A percentile compares a stretch with the other conserved stretches of the same genome.
Evolutionary conservation across 192 early-diverging fungal genomes (phyloP).

Genomic region (Coemansia sp.): DNA sequence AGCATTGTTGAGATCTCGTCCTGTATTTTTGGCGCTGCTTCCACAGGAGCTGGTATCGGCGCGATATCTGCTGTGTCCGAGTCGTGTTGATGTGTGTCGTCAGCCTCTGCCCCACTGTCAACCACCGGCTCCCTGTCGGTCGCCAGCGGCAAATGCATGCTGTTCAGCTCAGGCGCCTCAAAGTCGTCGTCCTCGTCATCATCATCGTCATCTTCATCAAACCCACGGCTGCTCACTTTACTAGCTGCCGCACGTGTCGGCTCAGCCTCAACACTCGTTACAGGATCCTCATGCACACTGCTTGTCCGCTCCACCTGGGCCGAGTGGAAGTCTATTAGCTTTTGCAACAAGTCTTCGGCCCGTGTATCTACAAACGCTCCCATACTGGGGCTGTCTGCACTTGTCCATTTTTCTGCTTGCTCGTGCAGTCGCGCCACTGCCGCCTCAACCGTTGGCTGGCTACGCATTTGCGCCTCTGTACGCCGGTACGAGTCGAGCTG

Average conservation of each 20-base stretch:
- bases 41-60: background rate
- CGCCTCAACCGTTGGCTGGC: conserved; percentile 12
- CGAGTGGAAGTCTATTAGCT: conserved; percentile 26
- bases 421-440: conserved; percentile 18
- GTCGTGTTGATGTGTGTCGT: background rate
- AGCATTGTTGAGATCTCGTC: conserved; percentile 20
- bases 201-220: conserved; percentile 18
- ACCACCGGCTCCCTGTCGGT: background rate
- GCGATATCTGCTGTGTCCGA: background rate
- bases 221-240: background rate
- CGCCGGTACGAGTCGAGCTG: conserved; percentile 35
- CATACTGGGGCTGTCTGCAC: background rate
- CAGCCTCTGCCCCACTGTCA: background rate
- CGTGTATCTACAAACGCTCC: conserved; percentile 28
- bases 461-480: conserved; percentile 11
- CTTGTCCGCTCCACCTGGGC: conserved; percentile 10
- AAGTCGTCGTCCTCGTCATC: conserved; percentile 50
- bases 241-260: too few species aligned
- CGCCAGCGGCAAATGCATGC: background rate
- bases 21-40: background rate
- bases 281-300: background rate
- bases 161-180: conserved; percentile 35
- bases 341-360: conserved; percentile 35
- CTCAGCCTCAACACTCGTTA: too few species aligned
- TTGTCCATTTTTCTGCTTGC: conserved; percentile 5